These are phyloP conservation scores for Lactarius sanguifluus DNA, from an alignment of 768 basidiomycete species.

Conservation along the genomic window DNA sequence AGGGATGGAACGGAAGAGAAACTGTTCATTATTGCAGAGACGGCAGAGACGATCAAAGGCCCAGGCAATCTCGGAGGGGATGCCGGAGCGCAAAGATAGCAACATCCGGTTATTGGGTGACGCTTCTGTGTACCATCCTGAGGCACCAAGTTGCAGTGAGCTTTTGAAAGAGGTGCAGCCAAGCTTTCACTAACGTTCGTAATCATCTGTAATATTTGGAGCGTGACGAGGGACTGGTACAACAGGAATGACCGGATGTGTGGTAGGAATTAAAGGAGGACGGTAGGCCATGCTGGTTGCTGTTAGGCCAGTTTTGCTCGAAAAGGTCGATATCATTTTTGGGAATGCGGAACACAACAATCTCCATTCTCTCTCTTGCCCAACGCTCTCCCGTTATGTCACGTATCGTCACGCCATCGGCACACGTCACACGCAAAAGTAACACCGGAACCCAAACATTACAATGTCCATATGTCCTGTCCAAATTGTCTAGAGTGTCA, in stretches of 20 bases:
- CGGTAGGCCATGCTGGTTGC: slow-evolving; percentile 28
- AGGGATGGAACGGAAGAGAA: slow-evolving; percentile 67
- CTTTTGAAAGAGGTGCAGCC: slow-evolving; percentile 11
- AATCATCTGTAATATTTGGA: slow-evolving; percentile 59
- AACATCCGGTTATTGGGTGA: slow-evolving; percentile 83
- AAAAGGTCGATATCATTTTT: slow-evolving; percentile 31
- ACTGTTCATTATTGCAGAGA: slow-evolving; percentile 75
- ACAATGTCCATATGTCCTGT: not conserved
- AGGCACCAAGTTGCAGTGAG: slow-evolving; percentile 17
- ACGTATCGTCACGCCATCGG: not conserved
- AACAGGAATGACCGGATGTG: slow-evolving; percentile 6
- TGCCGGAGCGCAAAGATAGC: slow-evolving; percentile 82
- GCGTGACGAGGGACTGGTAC: slow-evolving; percentile 20
- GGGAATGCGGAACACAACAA: slow-evolving; percentile 2
- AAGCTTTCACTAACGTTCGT: slow-evolving; percentile 55
- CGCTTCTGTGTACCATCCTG: slow-evolving; percentile 87
- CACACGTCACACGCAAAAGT: not conserved
- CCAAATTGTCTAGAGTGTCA: slow-evolving; percentile 13
- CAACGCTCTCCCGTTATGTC: not conserved
- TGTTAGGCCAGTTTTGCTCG: slow-evolving; percentile 25
- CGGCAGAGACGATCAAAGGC: slow-evolving; percentile 84
- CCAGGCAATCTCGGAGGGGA: slow-evolving; percentile 83
- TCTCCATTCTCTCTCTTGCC: not conserved
- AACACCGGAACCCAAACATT: not conserved
- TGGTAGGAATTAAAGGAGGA: slow-evolving; percentile 20